Evolutionary conservation across 805 yeast species (phyloP), one percentile per base, ranked within the genome.

Genomic region (Myxozyma lipomycoides): DNA sequence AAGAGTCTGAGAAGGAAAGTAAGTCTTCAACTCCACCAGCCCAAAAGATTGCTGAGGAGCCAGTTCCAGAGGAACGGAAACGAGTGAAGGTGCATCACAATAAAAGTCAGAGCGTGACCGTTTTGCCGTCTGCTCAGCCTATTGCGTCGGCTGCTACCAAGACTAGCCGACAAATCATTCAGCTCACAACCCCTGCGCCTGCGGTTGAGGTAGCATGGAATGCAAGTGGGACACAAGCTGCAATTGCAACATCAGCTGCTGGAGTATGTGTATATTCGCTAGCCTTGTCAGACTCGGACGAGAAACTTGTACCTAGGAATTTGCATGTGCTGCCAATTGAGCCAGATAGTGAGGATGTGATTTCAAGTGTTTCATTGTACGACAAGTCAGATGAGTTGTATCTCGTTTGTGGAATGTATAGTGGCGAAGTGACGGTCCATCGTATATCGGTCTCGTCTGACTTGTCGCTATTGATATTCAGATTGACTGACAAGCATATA

Each of bases 141-240:
- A 28, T 9, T 28, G 12, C 32, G 12, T 7, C 7, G 12, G 5
- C 46, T 15, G 45, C 36, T 1, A 18, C 34, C 23, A 45, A 39
- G 40, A 7, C 42, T 5, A 18, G 40, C 30, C 4, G 10, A 17
- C 36, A n/a, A n/a, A 34, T 42, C 3, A n/a, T 23, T 5, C 10
- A 18, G 19, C 28, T 43, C 5, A 4, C 38, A 15, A 26, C 10
- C 21, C 7, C 46, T 15, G 12, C 40, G 24, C 37, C 47, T 7
- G 49, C 51, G 15, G 18, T 35, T 9, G 56, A 52, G 10, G 38
- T 49, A 30, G 41, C 35, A n/a, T 52, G 56, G 56, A 45, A 45
- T 18, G 12, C 46, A 2, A 48, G 39, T 26, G 51, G 55, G n/a
- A 28, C 22, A 3, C 30, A 34, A 21, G 26, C 43, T 22, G 55